Base-by-base conservation (phyloP, 2,329 filamentous ascomycete genomes). In the Cladorrhinum sp. region DNA sequence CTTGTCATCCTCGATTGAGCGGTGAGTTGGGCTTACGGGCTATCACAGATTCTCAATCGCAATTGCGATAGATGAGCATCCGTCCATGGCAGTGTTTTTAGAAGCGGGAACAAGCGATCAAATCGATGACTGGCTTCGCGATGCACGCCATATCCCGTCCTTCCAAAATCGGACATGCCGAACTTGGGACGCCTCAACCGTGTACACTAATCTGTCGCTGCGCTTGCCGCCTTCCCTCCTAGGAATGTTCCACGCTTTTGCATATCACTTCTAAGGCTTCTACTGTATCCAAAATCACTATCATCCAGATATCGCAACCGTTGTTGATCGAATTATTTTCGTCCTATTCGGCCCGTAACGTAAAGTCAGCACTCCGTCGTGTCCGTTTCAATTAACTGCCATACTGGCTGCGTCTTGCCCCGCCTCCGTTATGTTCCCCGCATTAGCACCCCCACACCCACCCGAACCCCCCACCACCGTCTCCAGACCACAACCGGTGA, bases 21-120 rank as follows among this genome's bases (percentile, higher is more conserved):
- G 22, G 49, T 50, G 49, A 25, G 49, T 18, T 3, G 22, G 23
- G 20, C 49, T 16, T 5, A 16, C 20, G 49, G 49, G 8, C 16
- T 2, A 50, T 16, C 8, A 7, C 24, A 49, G 45, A 49, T 8
- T 10, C 41, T 7, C 41, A 45, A 22, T 10, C 41, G 41, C 41
- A 22, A 45, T 45, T 45, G 41, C 41, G n/a, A 45, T n/a, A 18
- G 27, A 45, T 45, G 41, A 45, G 41, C 18, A 20, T 41, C 16
- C 41, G 6, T 45, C n/a, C 6, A 45, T 20, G 41, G 41, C 16
- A 2, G 41, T 45, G 41, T 45, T 45, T 45, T 45, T 45, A 55
- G 23, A 55, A 22, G 32, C 52, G 52, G 52, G 29, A 55, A 24
- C 29, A 55, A 55, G 52, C 52, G 52, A 55, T 38, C 50, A 53